phyloP scores from a whole-genome alignment of 441 rosid genomes.

The Daphne laureola region DNA sequence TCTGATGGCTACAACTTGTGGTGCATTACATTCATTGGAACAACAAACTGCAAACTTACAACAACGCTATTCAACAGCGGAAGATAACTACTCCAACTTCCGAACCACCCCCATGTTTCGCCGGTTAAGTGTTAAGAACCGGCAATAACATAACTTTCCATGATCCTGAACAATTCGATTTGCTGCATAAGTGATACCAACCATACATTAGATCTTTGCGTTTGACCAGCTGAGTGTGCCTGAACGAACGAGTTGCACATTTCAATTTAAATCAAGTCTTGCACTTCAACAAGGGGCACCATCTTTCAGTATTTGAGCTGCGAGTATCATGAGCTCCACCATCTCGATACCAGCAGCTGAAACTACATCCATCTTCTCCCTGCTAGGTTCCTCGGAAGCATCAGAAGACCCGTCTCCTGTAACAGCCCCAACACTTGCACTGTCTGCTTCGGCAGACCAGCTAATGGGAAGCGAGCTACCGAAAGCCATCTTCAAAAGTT shows the following conservation, averaged over 20 bases:
- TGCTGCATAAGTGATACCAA: not conserved
- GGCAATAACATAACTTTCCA: too few relatives aligned
- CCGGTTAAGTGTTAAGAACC: too few relatives aligned
- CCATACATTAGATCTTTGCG: too few relatives aligned
- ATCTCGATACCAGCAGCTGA: conserved; percentile 90
- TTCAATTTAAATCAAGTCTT: not conserved
- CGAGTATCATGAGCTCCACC: conserved; percentile 91
- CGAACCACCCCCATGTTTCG: too few relatives aligned
- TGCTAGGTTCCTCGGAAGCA: conserved; percentile 23
- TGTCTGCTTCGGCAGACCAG: conserved; percentile 80
- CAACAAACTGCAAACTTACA: too few relatives aligned
- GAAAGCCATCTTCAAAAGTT: conserved; percentile 80
- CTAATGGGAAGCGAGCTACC: conserved; percentile 84
- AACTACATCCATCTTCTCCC: conserved; percentile 59
- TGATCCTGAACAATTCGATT: not conserved
- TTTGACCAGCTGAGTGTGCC: not conserved
- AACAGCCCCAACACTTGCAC: conserved; percentile 27
- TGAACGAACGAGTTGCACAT: not conserved
- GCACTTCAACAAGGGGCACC: not conserved
- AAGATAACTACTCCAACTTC: too few relatives aligned
- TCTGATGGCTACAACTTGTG: too few relatives aligned
- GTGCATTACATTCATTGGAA: too few relatives aligned
- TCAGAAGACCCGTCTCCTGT: conserved; percentile 13
- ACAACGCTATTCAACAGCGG: too few relatives aligned
- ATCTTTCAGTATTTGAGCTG: conserved; percentile 58